phyloP scores from a whole-genome alignment of 192 early-diverging fungal species.

The Coemansia sp. region DNA sequence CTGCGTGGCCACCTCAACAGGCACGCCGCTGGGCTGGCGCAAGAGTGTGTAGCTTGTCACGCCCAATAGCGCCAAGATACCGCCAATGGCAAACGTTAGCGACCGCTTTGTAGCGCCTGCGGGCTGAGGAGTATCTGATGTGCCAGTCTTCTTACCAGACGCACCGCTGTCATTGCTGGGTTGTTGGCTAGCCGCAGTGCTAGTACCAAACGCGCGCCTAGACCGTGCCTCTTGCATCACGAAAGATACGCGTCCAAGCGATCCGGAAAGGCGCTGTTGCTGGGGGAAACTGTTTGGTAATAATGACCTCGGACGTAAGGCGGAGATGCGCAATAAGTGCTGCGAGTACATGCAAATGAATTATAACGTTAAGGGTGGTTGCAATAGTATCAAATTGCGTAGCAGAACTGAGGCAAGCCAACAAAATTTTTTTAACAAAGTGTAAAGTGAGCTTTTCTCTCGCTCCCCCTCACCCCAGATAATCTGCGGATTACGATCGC shows the following conservation, averaged over 20 bases:
- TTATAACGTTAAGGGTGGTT: not conserved
- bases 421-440: not conserved
- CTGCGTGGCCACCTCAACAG: not conserved
- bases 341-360: constrained; percentile 13
- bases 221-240: not conserved
- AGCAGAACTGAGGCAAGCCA: not conserved
- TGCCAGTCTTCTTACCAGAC: not conserved
- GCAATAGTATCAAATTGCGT: not conserved
- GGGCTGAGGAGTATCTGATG: not conserved
- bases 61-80: constrained; percentile 40
- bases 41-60: constrained; percentile 44
- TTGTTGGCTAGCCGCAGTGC: constrained; percentile 1
- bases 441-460: not conserved
- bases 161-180: not conserved
- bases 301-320: not conserved
- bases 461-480: not conserved
- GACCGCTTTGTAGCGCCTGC: constrained; percentile 33
- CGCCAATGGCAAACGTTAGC: constrained; percentile 50
- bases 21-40: constrained; percentile 15
- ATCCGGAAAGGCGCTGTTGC: not conserved
- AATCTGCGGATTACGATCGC: constrained; percentile 10
- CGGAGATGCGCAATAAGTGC: constrained; percentile 1
- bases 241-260: not conserved
- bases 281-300: not conserved
- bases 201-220: constrained; percentile 7